Evolutionary conservation across 768 basidiomycete species (phyloP).

Genomic region (Boletus patriciae): DNA sequence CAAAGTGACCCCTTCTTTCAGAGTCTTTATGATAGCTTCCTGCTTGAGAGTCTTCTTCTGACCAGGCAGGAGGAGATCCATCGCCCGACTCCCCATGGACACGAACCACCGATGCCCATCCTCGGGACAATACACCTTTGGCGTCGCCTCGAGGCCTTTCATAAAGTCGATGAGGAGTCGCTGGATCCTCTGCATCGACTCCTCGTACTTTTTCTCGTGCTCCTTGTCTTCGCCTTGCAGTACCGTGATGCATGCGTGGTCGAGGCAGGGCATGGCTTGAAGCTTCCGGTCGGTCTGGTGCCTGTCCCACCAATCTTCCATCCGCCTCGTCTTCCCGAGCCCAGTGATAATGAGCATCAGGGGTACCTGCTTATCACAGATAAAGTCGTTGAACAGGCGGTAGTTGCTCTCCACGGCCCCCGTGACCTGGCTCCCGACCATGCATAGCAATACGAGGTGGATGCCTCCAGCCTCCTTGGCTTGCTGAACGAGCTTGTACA

Average conservation of each 20-base stretch:
- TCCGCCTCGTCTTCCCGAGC: slow-evolving; percentile 33
- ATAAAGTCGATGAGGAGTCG: slow-evolving; percentile 16
- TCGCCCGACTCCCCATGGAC: slow-evolving; percentile 12
- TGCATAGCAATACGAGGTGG: slow-evolving; percentile 40
- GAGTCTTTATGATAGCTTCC: slow-evolving; percentile 10
- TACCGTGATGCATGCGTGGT: slow-evolving; percentile 34
- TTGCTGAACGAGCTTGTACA: slow-evolving; percentile 28
- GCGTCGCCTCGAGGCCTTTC: not conserved
- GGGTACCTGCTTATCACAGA: slow-evolving; percentile 39
- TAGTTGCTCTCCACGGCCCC: slow-evolving; percentile 37
- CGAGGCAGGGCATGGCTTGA: slow-evolving; percentile 5
- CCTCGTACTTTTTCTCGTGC: slow-evolving; percentile 17
- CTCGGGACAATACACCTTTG: slow-evolving; percentile 8
- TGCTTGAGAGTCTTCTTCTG: slow-evolving; percentile 6
- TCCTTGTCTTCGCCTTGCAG: slow-evolving; percentile 20
- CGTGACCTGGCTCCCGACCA: slow-evolving; percentile 40
- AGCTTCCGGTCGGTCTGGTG: slow-evolving; percentile 17
- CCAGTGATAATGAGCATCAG: slow-evolving; percentile 40
- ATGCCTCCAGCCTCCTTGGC: slow-evolving; percentile 33
- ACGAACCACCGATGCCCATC: slow-evolving; percentile 18
- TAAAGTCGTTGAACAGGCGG: slow-evolving; percentile 36
- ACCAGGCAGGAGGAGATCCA: slow-evolving; percentile 14
- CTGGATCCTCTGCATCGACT: slow-evolving; percentile 15
- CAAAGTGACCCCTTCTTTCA: slow-evolving; percentile 13
- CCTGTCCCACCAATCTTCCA: slow-evolving; percentile 37